Conservation (phyloP, 1,284 basidiomycete species). For the Ganoderma lingzhi region DNA sequence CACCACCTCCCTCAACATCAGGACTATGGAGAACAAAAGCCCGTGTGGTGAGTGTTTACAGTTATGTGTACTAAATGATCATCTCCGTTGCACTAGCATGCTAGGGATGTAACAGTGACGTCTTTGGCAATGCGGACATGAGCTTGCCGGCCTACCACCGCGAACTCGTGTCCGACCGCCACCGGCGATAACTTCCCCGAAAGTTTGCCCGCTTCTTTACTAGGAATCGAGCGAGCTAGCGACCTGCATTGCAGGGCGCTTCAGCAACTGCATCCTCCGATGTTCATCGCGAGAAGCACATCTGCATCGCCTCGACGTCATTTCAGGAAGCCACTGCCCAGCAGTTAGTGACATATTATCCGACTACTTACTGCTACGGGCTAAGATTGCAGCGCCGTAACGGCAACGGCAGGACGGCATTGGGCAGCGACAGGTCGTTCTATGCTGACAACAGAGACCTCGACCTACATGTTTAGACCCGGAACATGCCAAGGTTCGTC, state of each 20-base stretch:
- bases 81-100: background rate
- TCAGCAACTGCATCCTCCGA: conserved; percentile 18
- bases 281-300: conserved; percentile 23
- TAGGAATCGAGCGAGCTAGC: background rate
- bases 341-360: background rate
- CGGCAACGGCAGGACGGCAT: conserved; percentile 2
- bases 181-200: conserved; percentile 9
- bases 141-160: background rate
- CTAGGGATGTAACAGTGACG: conserved; percentile 2
- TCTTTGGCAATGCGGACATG: conserved; percentile 2
- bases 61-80: background rate
- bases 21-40: background rate
- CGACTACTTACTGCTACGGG: conserved; percentile 9
- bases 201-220: background rate
- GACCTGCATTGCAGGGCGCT: conserved; percentile 4
- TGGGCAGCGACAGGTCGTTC: background rate
- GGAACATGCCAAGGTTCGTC: conserved; percentile 16
- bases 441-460: background rate
- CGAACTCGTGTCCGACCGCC: conserved; percentile 18
- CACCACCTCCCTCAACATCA: background rate
- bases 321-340: background rate
- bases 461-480: conserved; percentile 18
- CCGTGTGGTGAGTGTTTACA: background rate
- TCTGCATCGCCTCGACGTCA: background rate
- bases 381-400: background rate